Evolutionary conservation across 1,284 basidiomycete genomes (phyloP), one percentile per base, ranked within the genome.

Genomic region (Papiliotrema flavescens): DNA sequence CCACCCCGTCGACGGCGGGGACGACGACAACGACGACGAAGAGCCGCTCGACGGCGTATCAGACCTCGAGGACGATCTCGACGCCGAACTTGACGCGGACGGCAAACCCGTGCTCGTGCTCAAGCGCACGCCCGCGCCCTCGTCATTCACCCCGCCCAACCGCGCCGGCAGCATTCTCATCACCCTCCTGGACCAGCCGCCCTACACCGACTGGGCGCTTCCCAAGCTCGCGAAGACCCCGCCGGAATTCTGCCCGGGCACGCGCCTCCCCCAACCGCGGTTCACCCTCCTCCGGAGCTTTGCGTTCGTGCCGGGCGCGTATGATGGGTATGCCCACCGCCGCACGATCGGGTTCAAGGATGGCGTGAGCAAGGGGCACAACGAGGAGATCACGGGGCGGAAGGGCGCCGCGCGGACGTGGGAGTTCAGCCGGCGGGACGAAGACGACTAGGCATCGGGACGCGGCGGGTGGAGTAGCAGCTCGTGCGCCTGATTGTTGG

Each of bases 201-300:
- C 95, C 0, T 98, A 98, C 73, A 91, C 88, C 1, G 77, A 86
- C 51, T 98, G 95, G 90, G 83, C 90, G 69, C 58, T 92, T 42
- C 83, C 87, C 5, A 81, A 83, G 42, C 79, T 96, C 11, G 92
- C 91, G 0, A 93, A 92, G 65, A 52, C 64, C 39, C 69, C 68
- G 6, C 63, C 76, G 48, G 60, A 45, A 13, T 47, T 64, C 36
- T 66, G 45, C 46, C 68, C 63, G 32, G 63, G 53, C 47, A 64
- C 62, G 20, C 55, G 42, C 7, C 59, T 60, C 14, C 58, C 57
- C 26, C 89, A 87, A 69, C 87, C 89, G 3, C 78, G 75, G 11
- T 97, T 89, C 69, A 82, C 77, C 2, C 80, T 90, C 4, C 76
- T 93, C 46, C 82, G 91, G 23, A 93, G 90, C 1, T 97, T 95